Percentiles rank a stretch among this genome's conserved stretches.
phyloP scores from a whole-genome alignment of 2,329 filamentous ascomycete species.

The Cladosporium sp. region DNA sequence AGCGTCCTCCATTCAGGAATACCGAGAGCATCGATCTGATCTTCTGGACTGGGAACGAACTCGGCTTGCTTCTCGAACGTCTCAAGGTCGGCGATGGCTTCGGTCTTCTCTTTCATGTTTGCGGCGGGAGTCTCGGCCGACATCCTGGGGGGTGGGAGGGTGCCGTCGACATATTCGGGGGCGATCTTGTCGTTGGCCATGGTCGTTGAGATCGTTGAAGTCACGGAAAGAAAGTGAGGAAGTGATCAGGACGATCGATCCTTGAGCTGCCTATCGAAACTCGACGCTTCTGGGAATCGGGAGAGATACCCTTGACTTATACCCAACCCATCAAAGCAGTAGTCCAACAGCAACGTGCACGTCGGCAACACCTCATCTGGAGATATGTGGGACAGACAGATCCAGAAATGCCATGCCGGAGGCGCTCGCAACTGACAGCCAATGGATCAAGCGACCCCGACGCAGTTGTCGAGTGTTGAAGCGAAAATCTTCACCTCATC shows the following conservation, averaged over 20 bases:
- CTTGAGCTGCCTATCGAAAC: background rate
- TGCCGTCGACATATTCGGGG: background rate
- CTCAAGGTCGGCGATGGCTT: constrained; percentile 4
- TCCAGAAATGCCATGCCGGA: constrained; percentile 1
- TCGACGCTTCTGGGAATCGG: background rate
- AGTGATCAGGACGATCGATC: background rate
- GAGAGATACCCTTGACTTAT: background rate
- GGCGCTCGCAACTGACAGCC: background rate
- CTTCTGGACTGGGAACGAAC: constrained; percentile 26
- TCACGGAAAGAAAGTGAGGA: background rate
- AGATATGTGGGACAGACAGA: background rate
- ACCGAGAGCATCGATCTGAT: constrained; percentile 20
- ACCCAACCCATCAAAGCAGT: background rate
- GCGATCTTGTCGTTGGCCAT: constrained; percentile 5
- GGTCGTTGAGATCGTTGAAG: background rate
- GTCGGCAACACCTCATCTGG: background rate
- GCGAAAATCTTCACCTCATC: too few relatives aligned
- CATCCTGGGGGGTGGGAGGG: background rate
- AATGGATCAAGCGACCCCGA: background rate
- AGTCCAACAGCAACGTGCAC: too few relatives aligned
- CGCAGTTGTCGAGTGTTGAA: too few relatives aligned
- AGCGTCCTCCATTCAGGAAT: constrained; percentile 7
- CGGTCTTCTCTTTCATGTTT: constrained; percentile 4
- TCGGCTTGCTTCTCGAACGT: constrained; percentile 4
- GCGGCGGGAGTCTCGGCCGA: constrained; percentile 1